Evolutionary conservation across 192 early-diverging fungal species (phyloP).

Genomic region (Backusella sp.): DNA sequence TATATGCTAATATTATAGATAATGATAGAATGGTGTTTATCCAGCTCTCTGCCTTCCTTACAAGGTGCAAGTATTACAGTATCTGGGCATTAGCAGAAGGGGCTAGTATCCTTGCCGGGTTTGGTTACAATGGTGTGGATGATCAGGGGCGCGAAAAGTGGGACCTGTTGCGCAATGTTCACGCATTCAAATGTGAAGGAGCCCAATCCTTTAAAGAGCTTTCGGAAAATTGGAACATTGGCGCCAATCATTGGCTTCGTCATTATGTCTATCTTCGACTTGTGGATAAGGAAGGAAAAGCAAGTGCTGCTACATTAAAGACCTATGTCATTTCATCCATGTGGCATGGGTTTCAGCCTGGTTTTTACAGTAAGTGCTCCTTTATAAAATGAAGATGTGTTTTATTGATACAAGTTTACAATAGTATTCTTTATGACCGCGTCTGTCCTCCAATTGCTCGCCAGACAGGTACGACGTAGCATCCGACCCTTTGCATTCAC

Average conservation of each 20-base stretch:
- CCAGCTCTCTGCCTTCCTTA: constrained; percentile 54
- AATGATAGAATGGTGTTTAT: constrained; percentile 41
- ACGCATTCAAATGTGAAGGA: constrained; percentile 69
- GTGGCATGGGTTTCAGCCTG: constrained; percentile 95
- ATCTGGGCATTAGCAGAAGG: constrained; percentile 88
- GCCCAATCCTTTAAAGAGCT: constrained; percentile 71
- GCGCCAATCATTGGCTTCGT: constrained; percentile 82
- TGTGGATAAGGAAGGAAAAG: constrained; percentile 42
- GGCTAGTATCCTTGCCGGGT: constrained; percentile 73
- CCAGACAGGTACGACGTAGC: neutral
- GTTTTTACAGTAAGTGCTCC: constrained; percentile 61
- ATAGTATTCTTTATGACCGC: neutral
- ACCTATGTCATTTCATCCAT: constrained; percentile 85
- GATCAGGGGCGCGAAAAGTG: constrained; percentile 52
- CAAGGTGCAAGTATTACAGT: constrained; percentile 78
- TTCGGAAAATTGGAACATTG: constrained; percentile 86
- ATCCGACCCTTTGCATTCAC: neutral
- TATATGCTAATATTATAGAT: too few relatives aligned
- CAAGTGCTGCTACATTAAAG: constrained; percentile 54
- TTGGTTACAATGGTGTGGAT: constrained; percentile 71
- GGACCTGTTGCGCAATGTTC: constrained; percentile 76
- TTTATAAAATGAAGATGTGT: neutral
- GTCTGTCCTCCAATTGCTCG: neutral
- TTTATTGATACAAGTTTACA: neutral
- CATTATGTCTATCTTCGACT: constrained; percentile 83